These are phyloP conservation scores for Penicillium expansum DNA, from an alignment of 2,329 filamentous ascomycete species.

Conservation along the genomic window DNA sequence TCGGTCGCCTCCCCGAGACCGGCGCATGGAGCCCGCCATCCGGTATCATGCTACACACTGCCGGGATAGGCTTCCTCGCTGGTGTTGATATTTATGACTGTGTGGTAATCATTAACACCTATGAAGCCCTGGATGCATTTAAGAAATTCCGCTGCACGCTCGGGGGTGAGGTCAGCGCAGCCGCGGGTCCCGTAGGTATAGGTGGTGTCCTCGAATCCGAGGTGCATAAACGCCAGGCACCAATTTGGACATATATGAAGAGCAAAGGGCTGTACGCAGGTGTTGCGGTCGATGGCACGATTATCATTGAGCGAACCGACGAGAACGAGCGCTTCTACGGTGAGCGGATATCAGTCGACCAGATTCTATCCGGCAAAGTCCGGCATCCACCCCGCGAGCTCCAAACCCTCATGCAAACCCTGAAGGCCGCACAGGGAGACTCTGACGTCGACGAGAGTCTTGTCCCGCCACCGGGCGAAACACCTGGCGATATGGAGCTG, in stretches of 20 bases:
- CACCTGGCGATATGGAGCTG: constrained; percentile 72
- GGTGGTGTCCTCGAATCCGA: constrained; percentile 71
- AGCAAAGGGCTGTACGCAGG: constrained; percentile 85
- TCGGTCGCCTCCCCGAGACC: constrained; percentile 73
- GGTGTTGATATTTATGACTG: constrained; percentile 96
- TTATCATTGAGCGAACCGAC: constrained; percentile 80
- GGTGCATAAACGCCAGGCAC: constrained; percentile 65
- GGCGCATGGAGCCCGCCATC: constrained; percentile 90
- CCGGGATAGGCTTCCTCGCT: constrained; percentile 82
- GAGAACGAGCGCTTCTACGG: constrained; percentile 87
- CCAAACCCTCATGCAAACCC: constrained; percentile 69
- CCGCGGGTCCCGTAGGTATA: constrained; percentile 72
- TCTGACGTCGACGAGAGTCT: constrained; percentile 67
- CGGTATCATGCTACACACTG: constrained; percentile 85
- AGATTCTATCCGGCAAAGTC: constrained; percentile 63
- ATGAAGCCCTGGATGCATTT: constrained; percentile 79
- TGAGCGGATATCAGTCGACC: constrained; percentile 58
- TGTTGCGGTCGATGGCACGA: constrained; percentile 80
- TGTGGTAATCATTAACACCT: constrained; percentile 86
- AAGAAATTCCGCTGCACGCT: constrained; percentile 75
- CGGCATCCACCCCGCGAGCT: constrained; percentile 56
- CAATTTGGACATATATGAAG: constrained; percentile 84
- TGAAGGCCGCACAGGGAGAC: constrained; percentile 85
- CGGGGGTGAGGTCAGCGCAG: constrained; percentile 74
- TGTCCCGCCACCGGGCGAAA: constrained; percentile 64